Evolutionary conservation across 176 grass and related monocot genomes (phyloP).

Genomic region (Leersia perrieri): DNA sequence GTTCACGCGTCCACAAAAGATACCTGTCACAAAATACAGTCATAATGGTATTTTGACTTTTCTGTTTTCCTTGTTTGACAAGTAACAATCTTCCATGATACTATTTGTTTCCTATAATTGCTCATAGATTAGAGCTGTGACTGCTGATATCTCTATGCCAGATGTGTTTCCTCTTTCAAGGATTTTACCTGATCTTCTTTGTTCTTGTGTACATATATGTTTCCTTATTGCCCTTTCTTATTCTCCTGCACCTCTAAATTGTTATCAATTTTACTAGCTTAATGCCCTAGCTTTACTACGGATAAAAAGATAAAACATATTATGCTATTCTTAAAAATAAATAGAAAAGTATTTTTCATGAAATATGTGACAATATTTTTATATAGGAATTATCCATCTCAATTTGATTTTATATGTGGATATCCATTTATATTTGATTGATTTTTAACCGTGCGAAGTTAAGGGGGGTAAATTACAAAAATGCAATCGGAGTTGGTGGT

Average conservation of each 20-base stretch:
- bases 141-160: background rate
- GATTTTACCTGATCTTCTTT: background rate
- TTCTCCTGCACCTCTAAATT: slow-evolving; percentile 12
- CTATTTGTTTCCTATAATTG: background rate
- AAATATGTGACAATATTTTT: too few species aligned
- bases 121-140: background rate
- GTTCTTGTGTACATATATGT: slow-evolving; percentile 1
- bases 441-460: too few species aligned
- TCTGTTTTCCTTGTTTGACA: slow-evolving; percentile 7
- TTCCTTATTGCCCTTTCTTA: too few species aligned
- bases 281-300: too few species aligned
- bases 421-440: too few species aligned
- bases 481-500: too few species aligned
- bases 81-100: background rate
- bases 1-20: slow-evolving; percentile 81
- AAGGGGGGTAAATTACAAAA: too few species aligned
- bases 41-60: slow-evolving; percentile 62
- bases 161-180: background rate
- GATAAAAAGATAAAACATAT: too few species aligned
- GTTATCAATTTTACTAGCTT: background rate
- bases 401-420: too few species aligned
- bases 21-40: slow-evolving; percentile 72
- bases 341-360: too few species aligned
- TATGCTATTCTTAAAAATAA: too few species aligned
- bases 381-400: too few species aligned